Percentiles rank a stretch among this genome's conserved stretches.
phyloP scores from a whole-genome alignment of 176 grass and related monocot genomes.

The Stipa capillata region DNA sequence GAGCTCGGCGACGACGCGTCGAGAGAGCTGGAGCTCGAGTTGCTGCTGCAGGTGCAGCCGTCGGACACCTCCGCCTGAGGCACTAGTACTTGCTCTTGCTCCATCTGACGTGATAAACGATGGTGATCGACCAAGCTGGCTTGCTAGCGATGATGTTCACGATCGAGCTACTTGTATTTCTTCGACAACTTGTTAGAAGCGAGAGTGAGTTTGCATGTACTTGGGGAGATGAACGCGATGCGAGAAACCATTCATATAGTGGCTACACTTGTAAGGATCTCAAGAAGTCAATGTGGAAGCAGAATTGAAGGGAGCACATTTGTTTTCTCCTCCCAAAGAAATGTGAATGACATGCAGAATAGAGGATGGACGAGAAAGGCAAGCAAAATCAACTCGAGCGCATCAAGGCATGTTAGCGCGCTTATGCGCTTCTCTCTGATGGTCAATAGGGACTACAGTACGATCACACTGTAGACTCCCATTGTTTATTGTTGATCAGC shows the following conservation, averaged over 20 bases:
- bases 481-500: background rate
- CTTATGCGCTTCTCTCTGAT: conserved; percentile 23
- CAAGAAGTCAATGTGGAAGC: conserved; percentile 21
- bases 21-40: conserved; percentile 23
- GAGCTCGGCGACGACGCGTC: conserved; percentile 37
- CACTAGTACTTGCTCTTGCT: conserved; percentile 3
- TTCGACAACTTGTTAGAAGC: background rate
- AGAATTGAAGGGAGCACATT: background rate
- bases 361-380: no score
- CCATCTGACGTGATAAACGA: conserved; percentile 7
- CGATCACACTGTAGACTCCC: background rate
- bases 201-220: background rate
- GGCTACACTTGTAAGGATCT: background rate
- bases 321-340: background rate
- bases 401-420: background rate
- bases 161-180: background rate
- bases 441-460: background rate
- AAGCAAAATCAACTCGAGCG: no score
- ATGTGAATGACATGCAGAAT: conserved; percentile 37
- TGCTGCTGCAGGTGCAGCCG: background rate
- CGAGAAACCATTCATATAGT: conserved; percentile 7
- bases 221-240: background rate
- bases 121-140: background rate
- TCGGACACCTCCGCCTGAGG: background rate
- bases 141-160: background rate